Conservation (phyloP, 306 rosid species). For the Sechiopsis laciniata region DNA sequence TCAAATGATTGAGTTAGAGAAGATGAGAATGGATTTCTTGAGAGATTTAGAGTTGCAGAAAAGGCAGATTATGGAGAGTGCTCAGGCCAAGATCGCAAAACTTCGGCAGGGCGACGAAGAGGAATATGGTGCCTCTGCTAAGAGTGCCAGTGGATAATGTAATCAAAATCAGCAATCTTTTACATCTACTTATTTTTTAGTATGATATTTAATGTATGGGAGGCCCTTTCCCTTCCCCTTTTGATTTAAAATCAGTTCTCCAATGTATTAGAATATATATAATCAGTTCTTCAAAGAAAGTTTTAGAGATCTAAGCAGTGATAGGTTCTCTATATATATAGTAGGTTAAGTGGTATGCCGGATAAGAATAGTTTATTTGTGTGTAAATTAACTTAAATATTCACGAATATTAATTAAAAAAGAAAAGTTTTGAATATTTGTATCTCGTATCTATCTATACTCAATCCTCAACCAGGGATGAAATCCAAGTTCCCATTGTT, state of each 20-base stretch:
- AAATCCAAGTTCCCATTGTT: too few species aligned
- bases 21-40: constrained; percentile 77
- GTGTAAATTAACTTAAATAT: too few species aligned
- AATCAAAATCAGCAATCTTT: neutral
- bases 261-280: constrained; percentile 6
- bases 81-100: constrained; percentile 57
- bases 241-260: constrained; percentile 2
- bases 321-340: too few species aligned
- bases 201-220: constrained; percentile 10
- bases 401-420: too few species aligned
- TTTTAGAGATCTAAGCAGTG: too few species aligned
- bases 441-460: too few species aligned
- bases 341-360: too few species aligned
- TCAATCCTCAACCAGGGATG: too few species aligned
- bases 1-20: constrained; percentile 76
- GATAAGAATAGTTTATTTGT: too few species aligned
- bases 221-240: neutral
- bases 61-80: constrained; percentile 63
- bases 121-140: constrained; percentile 41
- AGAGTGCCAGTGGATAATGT: constrained; percentile 19
- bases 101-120: constrained; percentile 52
- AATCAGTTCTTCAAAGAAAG: too few species aligned
- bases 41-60: constrained; percentile 69
- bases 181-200: neutral
- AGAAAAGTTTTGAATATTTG: too few species aligned